Conservation (phyloP, 2,329 filamentous ascomycete genomes). For the Trichoderma simmonsii region DNA sequence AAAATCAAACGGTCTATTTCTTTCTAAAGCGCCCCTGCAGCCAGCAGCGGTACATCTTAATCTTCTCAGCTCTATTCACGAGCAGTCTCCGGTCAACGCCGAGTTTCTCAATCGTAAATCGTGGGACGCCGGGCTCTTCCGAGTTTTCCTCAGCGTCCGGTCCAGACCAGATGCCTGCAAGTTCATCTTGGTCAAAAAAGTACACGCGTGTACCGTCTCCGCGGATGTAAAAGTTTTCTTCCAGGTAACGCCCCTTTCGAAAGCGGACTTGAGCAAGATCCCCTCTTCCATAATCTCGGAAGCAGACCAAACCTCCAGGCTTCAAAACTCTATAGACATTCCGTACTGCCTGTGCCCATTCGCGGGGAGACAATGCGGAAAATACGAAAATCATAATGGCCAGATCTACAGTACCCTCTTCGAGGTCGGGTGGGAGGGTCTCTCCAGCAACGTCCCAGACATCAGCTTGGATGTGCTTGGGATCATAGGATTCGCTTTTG, state of each 20-base stretch:
- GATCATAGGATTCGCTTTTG: slow-evolving; percentile 70
- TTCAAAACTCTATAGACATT: slow-evolving; percentile 84
- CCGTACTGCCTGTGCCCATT: slow-evolving; percentile 78
- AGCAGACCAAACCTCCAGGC: slow-evolving; percentile 88
- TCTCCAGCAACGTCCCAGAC: slow-evolving; percentile 87
- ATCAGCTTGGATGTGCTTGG: slow-evolving; percentile 73
- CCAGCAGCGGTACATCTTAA: slow-evolving; percentile 99
- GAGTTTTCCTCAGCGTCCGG: slow-evolving; percentile 25
- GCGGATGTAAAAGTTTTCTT: slow-evolving; percentile 95
- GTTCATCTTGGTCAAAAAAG: slow-evolving; percentile 88
- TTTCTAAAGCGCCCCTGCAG: slow-evolving; percentile 81
- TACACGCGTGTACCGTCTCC: slow-evolving; percentile 96
- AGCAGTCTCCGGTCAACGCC: slow-evolving; percentile 85
- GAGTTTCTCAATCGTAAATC: slow-evolving; percentile 72
- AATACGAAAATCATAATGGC: slow-evolving; percentile 97
- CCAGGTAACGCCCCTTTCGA: slow-evolving; percentile 89
- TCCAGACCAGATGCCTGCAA: slow-evolving; percentile 73
- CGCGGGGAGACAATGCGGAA: slow-evolving; percentile 77
- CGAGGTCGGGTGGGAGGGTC: slow-evolving; percentile 71
- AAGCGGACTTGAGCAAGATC: slow-evolving; percentile 96
- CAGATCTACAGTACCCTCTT: slow-evolving; percentile 79
- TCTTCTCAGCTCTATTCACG: slow-evolving; percentile 82
- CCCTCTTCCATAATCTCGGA: slow-evolving; percentile 93
- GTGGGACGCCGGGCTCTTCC: slow-evolving; percentile 27
- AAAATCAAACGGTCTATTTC: slow-evolving; percentile 40